phyloP scores from a whole-genome alignment of 768 basidiomycete species.

The Suillus subluteus region DNA sequence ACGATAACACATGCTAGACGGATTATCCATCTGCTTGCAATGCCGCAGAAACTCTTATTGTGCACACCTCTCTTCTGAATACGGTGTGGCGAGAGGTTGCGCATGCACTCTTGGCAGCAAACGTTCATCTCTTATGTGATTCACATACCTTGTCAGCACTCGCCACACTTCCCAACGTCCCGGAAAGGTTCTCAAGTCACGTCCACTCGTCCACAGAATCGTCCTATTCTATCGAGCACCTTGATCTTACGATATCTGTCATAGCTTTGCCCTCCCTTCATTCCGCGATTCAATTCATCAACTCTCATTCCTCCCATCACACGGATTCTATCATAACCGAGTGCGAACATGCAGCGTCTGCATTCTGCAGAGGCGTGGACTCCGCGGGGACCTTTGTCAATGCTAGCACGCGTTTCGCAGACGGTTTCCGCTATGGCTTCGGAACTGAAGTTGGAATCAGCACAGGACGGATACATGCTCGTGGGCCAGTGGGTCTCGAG shows the following conservation, averaged over 20 bases:
- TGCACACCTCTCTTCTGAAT: constrained; percentile 73
- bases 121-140: constrained; percentile 85
- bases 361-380: constrained; percentile 88
- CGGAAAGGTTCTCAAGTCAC: constrained; percentile 45
- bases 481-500: constrained; percentile 94
- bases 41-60: constrained; percentile 83
- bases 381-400: constrained; percentile 94
- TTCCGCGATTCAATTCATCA: constrained; percentile 86
- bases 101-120: constrained; percentile 62
- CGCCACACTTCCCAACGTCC: constrained; percentile 36
- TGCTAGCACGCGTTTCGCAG: constrained; percentile 94
- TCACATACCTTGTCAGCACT: constrained; percentile 61
- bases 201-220: constrained; percentile 56
- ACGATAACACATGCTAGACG: constrained; percentile 48
- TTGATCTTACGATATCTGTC: constrained; percentile 84
- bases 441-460: constrained; percentile 98
- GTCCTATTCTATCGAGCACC: constrained; percentile 87
- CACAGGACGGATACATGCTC: constrained; percentile 94
- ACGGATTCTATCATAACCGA: constrained; percentile 95
- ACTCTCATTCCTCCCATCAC: constrained; percentile 91
- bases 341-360: constrained; percentile 59
- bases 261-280: constrained; percentile 69
- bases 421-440: constrained; percentile 96
- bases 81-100: constrained; percentile 87
- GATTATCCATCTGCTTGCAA: constrained; percentile 98